phyloP scores from a whole-genome alignment of 2,329 filamentous ascomycete species.

The Scedosporium aurantiacum region DNA sequence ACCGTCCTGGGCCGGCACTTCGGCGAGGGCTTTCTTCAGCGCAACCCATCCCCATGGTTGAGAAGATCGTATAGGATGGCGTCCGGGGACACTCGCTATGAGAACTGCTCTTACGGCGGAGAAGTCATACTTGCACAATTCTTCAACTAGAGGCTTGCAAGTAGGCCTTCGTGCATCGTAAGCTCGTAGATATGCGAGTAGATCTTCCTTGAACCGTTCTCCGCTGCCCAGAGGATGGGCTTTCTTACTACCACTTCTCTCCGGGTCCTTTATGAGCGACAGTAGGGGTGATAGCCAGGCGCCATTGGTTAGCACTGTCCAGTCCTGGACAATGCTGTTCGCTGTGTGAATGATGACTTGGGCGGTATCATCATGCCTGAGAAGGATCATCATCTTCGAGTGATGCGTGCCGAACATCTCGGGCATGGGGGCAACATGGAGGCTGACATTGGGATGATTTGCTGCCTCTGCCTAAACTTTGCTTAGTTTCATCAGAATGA shows the following conservation, averaged over 20 bases:
- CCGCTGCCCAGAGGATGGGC: conserved; percentile 44
- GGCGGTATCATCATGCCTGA: conserved; percentile 64
- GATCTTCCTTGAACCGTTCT: conserved; percentile 60
- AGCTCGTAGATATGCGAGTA: conserved; percentile 59
- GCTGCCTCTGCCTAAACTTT: conserved; percentile 45
- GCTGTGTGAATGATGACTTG: conserved; percentile 81
- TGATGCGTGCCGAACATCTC: conserved; percentile 81
- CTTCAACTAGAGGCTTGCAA: conserved; percentile 42
- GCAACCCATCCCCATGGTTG: conserved; percentile 66
- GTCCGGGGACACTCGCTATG: conserved; percentile 68
- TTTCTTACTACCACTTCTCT: not conserved
- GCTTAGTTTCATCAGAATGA: conserved; percentile 5
- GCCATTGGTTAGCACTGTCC: conserved; percentile 79
- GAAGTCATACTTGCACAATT: conserved; percentile 59
- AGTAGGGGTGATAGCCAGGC: conserved; percentile 69
- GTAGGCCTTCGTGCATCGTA: conserved; percentile 52
- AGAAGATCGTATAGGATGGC: conserved; percentile 39
- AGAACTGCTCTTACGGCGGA: conserved; percentile 55
- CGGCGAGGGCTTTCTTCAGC: conserved; percentile 46
- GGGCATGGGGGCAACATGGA: conserved; percentile 67
- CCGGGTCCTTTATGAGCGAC: conserved; percentile 28
- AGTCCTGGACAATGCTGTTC: conserved; percentile 83
- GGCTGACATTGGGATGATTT: conserved; percentile 53
- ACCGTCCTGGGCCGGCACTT: conserved; percentile 34
- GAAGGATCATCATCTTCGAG: conserved; percentile 76